phyloP scores from a whole-genome alignment of 2,329 filamentous ascomycete species.

The Cladophialophora immunda region DNA sequence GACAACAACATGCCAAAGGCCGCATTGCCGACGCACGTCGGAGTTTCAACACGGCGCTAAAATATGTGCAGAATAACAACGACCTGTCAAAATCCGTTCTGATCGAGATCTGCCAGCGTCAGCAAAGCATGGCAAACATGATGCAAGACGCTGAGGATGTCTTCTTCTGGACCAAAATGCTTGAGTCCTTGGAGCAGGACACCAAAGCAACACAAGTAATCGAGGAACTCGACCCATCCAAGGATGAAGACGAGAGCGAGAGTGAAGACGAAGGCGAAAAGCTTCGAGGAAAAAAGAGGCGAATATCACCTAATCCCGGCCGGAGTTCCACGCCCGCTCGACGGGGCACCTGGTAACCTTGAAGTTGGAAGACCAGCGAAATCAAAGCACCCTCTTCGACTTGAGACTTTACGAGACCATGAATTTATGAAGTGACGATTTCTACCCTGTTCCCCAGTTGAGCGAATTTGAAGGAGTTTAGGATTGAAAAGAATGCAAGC shows the following conservation, averaged over 20 bases:
- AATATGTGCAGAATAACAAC: conserved; percentile 24
- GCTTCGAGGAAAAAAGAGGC: background rate
- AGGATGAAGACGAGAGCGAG: conserved; percentile 11
- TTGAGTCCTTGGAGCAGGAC: conserved; percentile 26
- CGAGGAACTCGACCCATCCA: background rate
- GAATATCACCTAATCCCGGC: conserved; percentile 2
- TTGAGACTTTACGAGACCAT: background rate
- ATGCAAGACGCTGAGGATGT: conserved; percentile 32
- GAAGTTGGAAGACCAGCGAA: background rate
- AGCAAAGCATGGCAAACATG: conserved; percentile 32
- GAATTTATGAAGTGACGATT: conserved; percentile 2
- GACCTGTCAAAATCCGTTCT: conserved; percentile 24
- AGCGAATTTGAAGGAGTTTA: background rate
- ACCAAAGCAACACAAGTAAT: conserved; percentile 24
- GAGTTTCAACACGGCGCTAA: conserved; percentile 35
- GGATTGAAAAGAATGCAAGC: background rate
- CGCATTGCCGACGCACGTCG: conserved; percentile 29
- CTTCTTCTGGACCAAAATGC: conserved; percentile 23
- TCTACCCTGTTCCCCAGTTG: background rate
- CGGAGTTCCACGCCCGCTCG: conserved; percentile 8
- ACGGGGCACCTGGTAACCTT: conserved; percentile 10
- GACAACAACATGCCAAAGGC: conserved; percentile 27
- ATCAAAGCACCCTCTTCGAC: background rate
- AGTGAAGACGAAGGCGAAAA: background rate
- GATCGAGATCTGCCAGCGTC: conserved; percentile 35